Conservation (phyloP, 306 rosid species). For the Clitoria ternatea region DNA sequence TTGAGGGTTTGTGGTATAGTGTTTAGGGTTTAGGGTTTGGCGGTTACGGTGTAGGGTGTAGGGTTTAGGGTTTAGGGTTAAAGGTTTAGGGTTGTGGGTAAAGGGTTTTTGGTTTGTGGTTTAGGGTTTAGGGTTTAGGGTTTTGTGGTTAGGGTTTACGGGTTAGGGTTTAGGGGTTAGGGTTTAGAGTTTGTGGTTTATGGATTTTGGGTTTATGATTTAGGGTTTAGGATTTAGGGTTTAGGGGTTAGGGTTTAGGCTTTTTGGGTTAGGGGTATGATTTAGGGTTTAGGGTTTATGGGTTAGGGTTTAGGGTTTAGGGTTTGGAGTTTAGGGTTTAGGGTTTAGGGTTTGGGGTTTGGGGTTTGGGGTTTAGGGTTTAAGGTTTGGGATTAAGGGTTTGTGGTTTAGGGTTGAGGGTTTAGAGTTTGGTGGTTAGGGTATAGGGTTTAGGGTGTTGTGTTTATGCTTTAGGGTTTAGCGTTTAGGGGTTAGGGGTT, state of each 20-base stretch:
- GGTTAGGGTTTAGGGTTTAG: not conserved
- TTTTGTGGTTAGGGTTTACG: too few species aligned
- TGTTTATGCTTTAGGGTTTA: slow-evolving; percentile 12
- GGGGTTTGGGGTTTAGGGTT: slow-evolving; percentile 5
- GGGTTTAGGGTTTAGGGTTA: too few species aligned
- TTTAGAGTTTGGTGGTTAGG: too few species aligned
- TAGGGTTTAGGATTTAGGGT: not conserved
- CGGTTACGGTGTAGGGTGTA: too few species aligned
- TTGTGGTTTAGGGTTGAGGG: not conserved
- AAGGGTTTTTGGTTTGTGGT: too few species aligned
- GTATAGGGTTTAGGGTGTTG: slow-evolving; percentile 14
- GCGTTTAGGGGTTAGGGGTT: not conserved
- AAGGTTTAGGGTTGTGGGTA: too few species aligned
- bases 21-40: too few species aligned
- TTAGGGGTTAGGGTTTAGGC: not conserved
- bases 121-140: too few species aligned
- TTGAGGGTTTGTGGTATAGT: too few species aligned
- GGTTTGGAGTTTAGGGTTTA: not conserved
- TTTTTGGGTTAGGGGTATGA: too few species aligned
- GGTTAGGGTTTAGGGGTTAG: not conserved
- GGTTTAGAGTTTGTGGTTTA: not conserved
- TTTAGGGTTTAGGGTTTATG: not conserved
- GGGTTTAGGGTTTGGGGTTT: slow-evolving; percentile 7
- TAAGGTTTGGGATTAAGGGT: not conserved
- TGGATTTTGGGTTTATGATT: not conserved